Evolutionary conservation across 495 filamentous ascomycete species (phyloP).

Genomic region (Neurospora sp.): DNA sequence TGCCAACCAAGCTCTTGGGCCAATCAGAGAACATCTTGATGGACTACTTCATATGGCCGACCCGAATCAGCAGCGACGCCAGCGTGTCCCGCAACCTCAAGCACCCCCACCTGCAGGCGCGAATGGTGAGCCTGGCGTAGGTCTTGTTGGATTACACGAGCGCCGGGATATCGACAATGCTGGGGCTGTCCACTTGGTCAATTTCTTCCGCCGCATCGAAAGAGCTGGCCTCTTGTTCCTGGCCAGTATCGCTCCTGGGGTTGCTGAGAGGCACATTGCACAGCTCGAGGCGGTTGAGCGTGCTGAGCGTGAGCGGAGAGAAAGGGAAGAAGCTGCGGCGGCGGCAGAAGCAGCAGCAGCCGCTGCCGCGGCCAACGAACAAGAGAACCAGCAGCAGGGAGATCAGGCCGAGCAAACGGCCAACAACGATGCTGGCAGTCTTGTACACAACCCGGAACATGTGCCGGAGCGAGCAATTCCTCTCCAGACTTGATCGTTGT

Average conservation of each 20-base stretch:
- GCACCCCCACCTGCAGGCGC: not conserved
- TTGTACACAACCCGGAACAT: not conserved
- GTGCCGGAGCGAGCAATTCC: not conserved
- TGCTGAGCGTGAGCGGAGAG: constrained; percentile 30
- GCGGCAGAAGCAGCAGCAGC: constrained; percentile 14
- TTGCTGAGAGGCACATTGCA: constrained; percentile 74
- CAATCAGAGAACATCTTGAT: constrained; percentile 62
- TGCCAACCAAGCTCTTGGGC: constrained; percentile 45
- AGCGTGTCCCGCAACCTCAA: constrained; percentile 1
- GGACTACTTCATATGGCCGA: constrained; percentile 50
- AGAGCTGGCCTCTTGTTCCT: constrained; percentile 72
- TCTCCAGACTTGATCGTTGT: not conserved
- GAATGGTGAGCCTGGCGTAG: not conserved
- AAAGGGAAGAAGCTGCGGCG: constrained; percentile 37
- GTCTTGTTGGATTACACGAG: constrained; percentile 3
- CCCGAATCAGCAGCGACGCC: constrained; percentile 12
- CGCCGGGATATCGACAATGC: not conserved
- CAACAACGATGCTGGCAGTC: not conserved
- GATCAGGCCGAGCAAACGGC: not conserved
- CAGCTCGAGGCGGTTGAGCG: constrained; percentile 55
- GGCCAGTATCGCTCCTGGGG: constrained; percentile 73
- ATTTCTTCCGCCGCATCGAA: constrained; percentile 48
- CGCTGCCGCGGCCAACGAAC: constrained; percentile 1
- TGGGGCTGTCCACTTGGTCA: not conserved
- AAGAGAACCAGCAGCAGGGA: not conserved